Evolutionary conservation across 257 asterid genomes (phyloP).

Genomic region (Nicotiana noctiflora): DNA sequence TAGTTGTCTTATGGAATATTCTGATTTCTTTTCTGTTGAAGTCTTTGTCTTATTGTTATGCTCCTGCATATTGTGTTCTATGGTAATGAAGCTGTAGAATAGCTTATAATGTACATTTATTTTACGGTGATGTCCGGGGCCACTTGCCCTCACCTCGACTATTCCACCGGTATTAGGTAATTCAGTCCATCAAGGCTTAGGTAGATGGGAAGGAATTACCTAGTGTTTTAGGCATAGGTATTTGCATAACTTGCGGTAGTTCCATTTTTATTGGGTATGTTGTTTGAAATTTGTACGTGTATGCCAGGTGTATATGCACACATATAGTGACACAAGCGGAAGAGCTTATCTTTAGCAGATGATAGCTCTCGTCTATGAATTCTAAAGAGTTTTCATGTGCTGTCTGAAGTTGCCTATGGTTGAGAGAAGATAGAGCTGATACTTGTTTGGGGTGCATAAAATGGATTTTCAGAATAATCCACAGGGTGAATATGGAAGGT

Average conservation of each 20-base stretch:
- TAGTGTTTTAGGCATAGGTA: too few relatives aligned
- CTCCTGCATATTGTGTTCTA: not conserved
- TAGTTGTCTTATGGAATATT: not conserved
- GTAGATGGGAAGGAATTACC: too few relatives aligned
- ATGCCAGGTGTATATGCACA: not conserved
- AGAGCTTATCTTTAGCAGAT: constrained; percentile 1
- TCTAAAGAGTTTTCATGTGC: not conserved
- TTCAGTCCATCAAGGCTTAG: too few relatives aligned
- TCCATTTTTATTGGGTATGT: not conserved
- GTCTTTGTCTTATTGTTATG: constrained; percentile 7
- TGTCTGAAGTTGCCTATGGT: not conserved
- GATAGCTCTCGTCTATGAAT: not conserved
- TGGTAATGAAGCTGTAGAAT: not conserved
- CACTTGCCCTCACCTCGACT: too few relatives aligned
- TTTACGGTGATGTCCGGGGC: too few relatives aligned
- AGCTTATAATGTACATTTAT: not conserved
- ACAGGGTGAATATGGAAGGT: constrained; percentile 69
- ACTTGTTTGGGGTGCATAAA: constrained; percentile 16
- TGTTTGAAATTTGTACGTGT: not conserved
- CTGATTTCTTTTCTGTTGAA: constrained; percentile 6
- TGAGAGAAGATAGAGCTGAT: constrained; percentile 17
- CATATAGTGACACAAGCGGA: not conserved
- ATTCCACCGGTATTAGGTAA: too few relatives aligned
- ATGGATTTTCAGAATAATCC: constrained; percentile 77
- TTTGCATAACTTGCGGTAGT: not conserved